phyloP scores from a whole-genome alignment of 2,329 filamentous ascomycete species.

The Beauveria sp. region DNA sequence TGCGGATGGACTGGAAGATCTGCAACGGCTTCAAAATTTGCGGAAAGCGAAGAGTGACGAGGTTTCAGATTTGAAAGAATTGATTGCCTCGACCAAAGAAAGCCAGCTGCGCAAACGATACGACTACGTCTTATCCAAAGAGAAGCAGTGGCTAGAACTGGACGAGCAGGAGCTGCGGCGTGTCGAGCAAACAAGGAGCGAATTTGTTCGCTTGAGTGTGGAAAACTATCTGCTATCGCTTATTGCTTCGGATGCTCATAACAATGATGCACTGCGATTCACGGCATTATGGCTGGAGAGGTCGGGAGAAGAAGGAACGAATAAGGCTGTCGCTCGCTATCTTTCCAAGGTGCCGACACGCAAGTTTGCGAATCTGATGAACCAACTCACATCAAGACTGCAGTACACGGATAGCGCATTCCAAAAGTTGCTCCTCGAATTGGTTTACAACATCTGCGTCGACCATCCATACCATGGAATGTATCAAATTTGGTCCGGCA shows the following conservation, averaged over 20 bases:
- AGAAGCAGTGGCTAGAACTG: conserved; percentile 83
- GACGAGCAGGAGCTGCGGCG: conserved; percentile 82
- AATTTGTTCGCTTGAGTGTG: conserved; percentile 80
- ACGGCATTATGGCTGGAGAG: conserved; percentile 91
- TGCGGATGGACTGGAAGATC: conserved; percentile 74
- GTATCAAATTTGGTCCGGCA: conserved; percentile 89
- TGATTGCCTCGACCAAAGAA: conserved; percentile 43
- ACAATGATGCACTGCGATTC: conserved; percentile 85
- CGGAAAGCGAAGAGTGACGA: conserved; percentile 76
- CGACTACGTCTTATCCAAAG: conserved; percentile 56
- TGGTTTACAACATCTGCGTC: conserved; percentile 77
- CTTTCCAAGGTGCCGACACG: conserved; percentile 72
- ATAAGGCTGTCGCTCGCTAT: conserved; percentile 64
- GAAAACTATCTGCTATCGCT: conserved; percentile 90
- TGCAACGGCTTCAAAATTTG: conserved; percentile 70
- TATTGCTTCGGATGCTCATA: conserved; percentile 76
- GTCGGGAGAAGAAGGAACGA: conserved; percentile 67
- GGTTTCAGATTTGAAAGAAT: conserved; percentile 61
- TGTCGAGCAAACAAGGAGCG: conserved; percentile 65
- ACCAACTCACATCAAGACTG: conserved; percentile 89
- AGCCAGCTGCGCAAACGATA: conserved; percentile 49
- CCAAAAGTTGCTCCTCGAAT: conserved; percentile 62
- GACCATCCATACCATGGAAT: conserved; percentile 96
- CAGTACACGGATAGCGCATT: conserved; percentile 65
- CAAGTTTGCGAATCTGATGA: conserved; percentile 91